These are phyloP conservation scores for Xanthoconium separans DNA, from an alignment of 1,284 basidiomycete genomes.

Conservation along the genomic window DNA sequence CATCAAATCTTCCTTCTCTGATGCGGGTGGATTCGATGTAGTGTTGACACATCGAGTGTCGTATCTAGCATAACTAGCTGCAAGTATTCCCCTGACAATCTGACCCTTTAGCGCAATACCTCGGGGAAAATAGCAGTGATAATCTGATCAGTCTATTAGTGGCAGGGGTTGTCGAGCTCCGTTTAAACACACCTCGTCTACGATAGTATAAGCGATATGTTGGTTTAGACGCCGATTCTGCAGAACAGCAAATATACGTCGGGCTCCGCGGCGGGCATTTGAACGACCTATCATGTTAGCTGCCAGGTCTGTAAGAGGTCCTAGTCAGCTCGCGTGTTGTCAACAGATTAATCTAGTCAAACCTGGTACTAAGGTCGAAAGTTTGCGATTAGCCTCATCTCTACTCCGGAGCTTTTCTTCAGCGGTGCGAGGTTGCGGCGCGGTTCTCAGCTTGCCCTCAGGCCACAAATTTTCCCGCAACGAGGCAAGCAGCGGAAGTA, in stretches of 20 bases:
- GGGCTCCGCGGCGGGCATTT: constrained; percentile 88
- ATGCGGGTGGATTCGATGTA: constrained; percentile 19
- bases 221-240: constrained; percentile 93
- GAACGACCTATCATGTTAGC: constrained; percentile 96
- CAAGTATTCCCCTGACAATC: neutral
- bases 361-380: constrained; percentile 91
- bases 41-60: neutral
- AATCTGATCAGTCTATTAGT: constrained; percentile 40
- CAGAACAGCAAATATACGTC: constrained; percentile 87
- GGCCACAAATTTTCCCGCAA: constrained; percentile 84
- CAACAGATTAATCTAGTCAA: constrained; percentile 21
- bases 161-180: neutral
- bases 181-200: constrained; percentile 71
- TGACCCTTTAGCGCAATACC: constrained; percentile 11
- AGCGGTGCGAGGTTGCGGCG: constrained; percentile 63
- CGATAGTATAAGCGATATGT: constrained; percentile 82
- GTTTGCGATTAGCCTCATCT: constrained; percentile 84
- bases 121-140: constrained; percentile 62
- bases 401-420: constrained; percentile 80
- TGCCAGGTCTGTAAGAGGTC: constrained; percentile 66
- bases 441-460: constrained; percentile 67
- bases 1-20: constrained; percentile 9
- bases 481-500: constrained; percentile 64
- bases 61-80: neutral
- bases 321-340: constrained; percentile 7